Conservation (phyloP, 352 stramenopile genomes). For the Heterotrichella gracilis region DNA sequence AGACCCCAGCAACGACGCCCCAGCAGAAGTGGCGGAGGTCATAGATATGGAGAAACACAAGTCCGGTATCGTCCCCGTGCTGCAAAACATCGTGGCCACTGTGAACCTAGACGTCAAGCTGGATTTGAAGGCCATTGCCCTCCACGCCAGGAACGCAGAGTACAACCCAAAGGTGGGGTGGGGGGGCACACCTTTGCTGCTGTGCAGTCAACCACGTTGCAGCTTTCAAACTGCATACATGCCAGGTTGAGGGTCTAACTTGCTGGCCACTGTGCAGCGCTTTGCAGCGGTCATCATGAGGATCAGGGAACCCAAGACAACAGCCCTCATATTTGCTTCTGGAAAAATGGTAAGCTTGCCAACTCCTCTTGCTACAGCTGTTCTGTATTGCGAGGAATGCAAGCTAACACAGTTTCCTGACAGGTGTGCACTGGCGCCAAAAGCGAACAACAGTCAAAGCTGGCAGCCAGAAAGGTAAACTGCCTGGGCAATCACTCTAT, state of each 20-base stretch:
- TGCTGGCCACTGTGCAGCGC: conserved; percentile 24
- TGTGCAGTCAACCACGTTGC: background rate
- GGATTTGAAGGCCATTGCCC: conserved; percentile 76
- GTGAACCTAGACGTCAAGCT: conserved; percentile 66
- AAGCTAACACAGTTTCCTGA: too few relatives aligned
- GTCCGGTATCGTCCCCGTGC: too few relatives aligned
- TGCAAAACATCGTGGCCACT: conserved; percentile 68
- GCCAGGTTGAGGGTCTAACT: background rate
- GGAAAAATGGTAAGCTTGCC: too few relatives aligned
- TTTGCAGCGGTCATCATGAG: conserved; percentile 76
- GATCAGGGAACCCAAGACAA: conserved; percentile 71
- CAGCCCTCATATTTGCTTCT: conserved; percentile 78
- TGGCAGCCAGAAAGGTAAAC: conserved; percentile 25
- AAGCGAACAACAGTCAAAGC: conserved; percentile 23
- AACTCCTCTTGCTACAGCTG: too few relatives aligned
- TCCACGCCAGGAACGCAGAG: conserved; percentile 83
- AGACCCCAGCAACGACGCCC: too few relatives aligned
- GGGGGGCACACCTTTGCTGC: too few relatives aligned
- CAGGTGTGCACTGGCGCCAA: conserved; percentile 26
- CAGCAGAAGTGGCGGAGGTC: too few relatives aligned
- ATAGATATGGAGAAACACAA: too few relatives aligned
- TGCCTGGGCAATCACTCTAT: too few relatives aligned
- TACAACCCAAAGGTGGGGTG: conserved; percentile 71
- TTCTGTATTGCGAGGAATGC: too few relatives aligned
- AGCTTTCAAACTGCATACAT: too few relatives aligned